Conservation (phyloP, 2,329 filamentous ascomycete species). For the Fusarium metavorans region DNA sequence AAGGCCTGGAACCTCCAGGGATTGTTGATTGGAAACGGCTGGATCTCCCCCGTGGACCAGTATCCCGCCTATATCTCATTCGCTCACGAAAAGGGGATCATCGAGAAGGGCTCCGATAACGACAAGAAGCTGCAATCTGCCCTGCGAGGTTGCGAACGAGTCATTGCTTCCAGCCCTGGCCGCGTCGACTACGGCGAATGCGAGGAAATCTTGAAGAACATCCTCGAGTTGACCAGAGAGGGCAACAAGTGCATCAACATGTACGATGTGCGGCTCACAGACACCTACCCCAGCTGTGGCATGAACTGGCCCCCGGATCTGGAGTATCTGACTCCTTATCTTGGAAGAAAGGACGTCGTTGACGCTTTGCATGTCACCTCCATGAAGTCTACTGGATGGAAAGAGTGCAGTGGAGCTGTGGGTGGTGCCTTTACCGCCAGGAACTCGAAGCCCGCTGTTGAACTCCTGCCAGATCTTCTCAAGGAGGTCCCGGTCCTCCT, state of each 20-base stretch:
- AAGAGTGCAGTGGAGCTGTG: constrained; percentile 87
- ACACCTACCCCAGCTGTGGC: constrained; percentile 85
- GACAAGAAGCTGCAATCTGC: constrained; percentile 76
- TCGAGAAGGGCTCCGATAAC: constrained; percentile 74
- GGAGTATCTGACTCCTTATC: constrained; percentile 80
- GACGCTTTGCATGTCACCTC: constrained; percentile 84
- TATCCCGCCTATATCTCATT: constrained; percentile 89
- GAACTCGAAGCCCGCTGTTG: constrained; percentile 79
- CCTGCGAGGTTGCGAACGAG: constrained; percentile 76
- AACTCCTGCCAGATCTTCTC: constrained; percentile 82
- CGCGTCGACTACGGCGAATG: constrained; percentile 77
- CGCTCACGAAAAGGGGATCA: constrained; percentile 80
- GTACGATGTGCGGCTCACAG: constrained; percentile 92
- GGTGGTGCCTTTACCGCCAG: constrained; percentile 75
- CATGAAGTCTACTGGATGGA: constrained; percentile 89
- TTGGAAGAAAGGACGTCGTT: constrained; percentile 83
- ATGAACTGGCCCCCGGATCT: constrained; percentile 99
- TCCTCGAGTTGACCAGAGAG: constrained; percentile 75
- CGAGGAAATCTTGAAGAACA: constrained; percentile 79
- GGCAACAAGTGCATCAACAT: constrained; percentile 84
- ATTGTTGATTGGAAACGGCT: constrained; percentile 95
- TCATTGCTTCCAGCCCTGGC: constrained; percentile 60
- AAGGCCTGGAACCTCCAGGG: constrained; percentile 81
- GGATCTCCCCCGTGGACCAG: constrained; percentile 92
- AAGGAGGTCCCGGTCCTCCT: constrained; percentile 82